phyloP scores from a whole-genome alignment of 2,329 filamentous ascomycete genomes.

The Fusarium sp. region DNA sequence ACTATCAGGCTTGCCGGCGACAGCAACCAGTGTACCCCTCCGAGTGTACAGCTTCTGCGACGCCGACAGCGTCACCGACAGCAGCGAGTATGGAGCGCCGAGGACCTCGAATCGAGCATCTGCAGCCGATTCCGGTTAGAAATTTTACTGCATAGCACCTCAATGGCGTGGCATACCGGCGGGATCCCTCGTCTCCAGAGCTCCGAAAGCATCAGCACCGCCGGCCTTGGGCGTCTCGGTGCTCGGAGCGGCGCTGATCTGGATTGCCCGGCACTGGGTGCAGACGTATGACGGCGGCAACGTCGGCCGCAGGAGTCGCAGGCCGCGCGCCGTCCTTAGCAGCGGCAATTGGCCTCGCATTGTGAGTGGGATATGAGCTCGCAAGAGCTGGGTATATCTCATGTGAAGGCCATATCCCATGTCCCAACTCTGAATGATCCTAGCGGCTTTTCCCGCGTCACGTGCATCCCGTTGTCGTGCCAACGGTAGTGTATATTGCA shows the following conservation, averaged over 20 bases:
- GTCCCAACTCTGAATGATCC: slow-evolving; percentile 33
- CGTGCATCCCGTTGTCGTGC: slow-evolving; percentile 38
- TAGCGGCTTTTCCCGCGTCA: slow-evolving; percentile 48
- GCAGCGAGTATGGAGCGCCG: slow-evolving; percentile 88
- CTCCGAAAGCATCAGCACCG: slow-evolving; percentile 64
- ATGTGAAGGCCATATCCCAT: slow-evolving; percentile 15
- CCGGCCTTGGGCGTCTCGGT: slow-evolving; percentile 60
- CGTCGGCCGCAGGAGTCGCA: slow-evolving; percentile 41
- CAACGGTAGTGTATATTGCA: slow-evolving; percentile 30
- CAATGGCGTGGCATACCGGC: slow-evolving; percentile 53
- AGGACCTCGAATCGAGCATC: slow-evolving; percentile 96
- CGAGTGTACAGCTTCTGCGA: slow-evolving; percentile 94
- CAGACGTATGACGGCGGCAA: slow-evolving; percentile 54
- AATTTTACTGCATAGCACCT: not conserved
- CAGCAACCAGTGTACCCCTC: slow-evolving; percentile 86
- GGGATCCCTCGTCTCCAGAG: slow-evolving; percentile 56
- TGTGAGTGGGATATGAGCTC: slow-evolving; percentile 38
- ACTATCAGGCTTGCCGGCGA: slow-evolving; percentile 91
- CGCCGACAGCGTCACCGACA: slow-evolving; percentile 90
- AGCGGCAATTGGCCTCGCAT: slow-evolving; percentile 57
- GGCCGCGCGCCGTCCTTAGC: slow-evolving; percentile 47
- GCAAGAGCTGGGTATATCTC: slow-evolving; percentile 28
- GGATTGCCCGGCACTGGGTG: slow-evolving; percentile 65
- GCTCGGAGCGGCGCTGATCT: slow-evolving; percentile 68
- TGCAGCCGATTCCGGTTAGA: slow-evolving; percentile 51